Evolutionary conservation across 2,329 filamentous ascomycete species (phyloP), one percentile per base, ranked within the genome.

Genomic region (Diaporthe caulivora): DNA sequence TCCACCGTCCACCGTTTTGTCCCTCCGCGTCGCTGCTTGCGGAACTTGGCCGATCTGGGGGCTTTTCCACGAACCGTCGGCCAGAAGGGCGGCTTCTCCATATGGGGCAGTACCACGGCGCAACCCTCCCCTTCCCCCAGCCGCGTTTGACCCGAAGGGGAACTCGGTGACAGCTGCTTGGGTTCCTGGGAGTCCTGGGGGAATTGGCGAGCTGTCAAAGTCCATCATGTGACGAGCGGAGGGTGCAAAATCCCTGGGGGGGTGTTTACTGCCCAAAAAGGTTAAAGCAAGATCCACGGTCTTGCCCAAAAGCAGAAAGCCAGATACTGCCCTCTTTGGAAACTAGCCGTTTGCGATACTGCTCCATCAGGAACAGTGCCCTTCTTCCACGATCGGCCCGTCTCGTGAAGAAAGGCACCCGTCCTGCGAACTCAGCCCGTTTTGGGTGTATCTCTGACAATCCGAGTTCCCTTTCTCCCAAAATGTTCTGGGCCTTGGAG

Each of bases 141-240:
- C 3, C 17, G 57, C 26, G 26, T 64, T 70, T 72, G 55, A 54
- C 70, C 73, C 11, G 29, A 70, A 55, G 49, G 57, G 73, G 70
- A 42, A 40, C 18, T 58, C 29, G 64, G 64, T 62, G 31, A 64
- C 71, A 64, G 37, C 24, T 60, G 55, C 65, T 60, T 70, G 70
- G 49, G 58, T 49, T 11, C 62, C 10, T 65, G 65, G 57, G 70
- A 40, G 58, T 49, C 11, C 62, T 26, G 51, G 65, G 57, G 54
- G 31, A 24, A 47, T 49, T 69, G 64, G 44, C 49, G 58, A 74
- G 69, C 69, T 68, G 54, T 67, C 54, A 70, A 73, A 55, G 55
- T 67, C 53, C 73, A 70, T 75, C 73, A 75, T 75, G 73, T 75
- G 73, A 75, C 65, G 51, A 53, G 73, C 26, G 40, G 40, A 34